Conservation (phyloP, 176 grass and related monocot species). For the Zoysia japonica region DNA sequence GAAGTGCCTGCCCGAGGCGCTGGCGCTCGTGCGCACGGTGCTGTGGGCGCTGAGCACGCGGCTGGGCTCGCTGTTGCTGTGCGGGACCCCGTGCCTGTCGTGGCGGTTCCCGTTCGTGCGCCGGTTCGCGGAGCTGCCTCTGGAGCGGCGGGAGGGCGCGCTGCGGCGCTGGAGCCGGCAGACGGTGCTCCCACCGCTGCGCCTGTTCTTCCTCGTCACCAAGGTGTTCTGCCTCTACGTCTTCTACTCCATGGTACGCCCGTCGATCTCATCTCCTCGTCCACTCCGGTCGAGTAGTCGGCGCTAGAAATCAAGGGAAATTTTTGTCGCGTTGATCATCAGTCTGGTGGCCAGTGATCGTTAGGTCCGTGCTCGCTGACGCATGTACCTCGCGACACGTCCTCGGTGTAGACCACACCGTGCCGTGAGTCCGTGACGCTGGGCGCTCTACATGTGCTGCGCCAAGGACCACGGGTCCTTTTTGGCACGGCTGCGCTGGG, state of each 20-base stretch:
- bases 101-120: conserved; percentile 57
- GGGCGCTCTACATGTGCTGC: not conserved
- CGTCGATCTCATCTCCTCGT: not conserved
- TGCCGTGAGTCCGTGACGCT: not conserved
- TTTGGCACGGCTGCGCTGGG: not conserved
- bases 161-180: conserved; percentile 66
- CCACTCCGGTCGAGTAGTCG: not conserved
- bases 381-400: not conserved
- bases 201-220: conserved; percentile 63
- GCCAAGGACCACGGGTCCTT: not conserved
- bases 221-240: conserved; percentile 66
- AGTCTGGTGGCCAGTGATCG: not conserved
- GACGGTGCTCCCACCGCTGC: conserved; percentile 56
- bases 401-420: not conserved
- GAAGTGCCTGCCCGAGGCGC: conserved; percentile 55
- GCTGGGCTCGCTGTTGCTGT: conserved; percentile 69
- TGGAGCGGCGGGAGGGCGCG: conserved; percentile 50
- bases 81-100: conserved; percentile 55
- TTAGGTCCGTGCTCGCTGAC: not conserved
- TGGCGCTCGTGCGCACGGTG: conserved; percentile 57
- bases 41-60: conserved; percentile 75
- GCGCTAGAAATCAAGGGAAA: not conserved
- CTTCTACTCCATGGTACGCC: conserved; percentile 83
- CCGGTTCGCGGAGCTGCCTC: conserved; percentile 59
- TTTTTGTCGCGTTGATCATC: not conserved